These are phyloP conservation scores for Saturnispora hagleri DNA, from an alignment of 805 yeast species.

Conservation along the genomic window DNA sequence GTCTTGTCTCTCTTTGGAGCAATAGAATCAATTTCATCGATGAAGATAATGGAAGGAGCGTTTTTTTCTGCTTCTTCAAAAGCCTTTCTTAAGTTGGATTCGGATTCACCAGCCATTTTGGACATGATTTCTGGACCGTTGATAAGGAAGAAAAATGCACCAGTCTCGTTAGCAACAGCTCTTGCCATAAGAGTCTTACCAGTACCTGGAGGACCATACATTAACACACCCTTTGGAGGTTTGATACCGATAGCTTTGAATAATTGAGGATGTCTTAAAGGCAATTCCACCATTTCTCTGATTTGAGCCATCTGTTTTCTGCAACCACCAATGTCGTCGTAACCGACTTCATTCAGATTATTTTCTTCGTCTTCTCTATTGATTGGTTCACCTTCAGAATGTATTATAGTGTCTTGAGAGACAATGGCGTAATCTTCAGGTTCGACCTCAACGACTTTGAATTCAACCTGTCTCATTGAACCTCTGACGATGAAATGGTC, in stretches of 20 bases:
- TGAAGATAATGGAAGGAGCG: slow-evolving; percentile 94
- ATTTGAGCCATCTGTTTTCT: slow-evolving; percentile 99
- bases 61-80: slow-evolving; percentile 99
- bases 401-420: slow-evolving; percentile 96
- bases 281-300: slow-evolving; percentile 96
- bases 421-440: slow-evolving; percentile 97
- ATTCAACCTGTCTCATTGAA: slow-evolving; percentile 99
- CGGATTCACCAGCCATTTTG: slow-evolving; percentile 99
- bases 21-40: slow-evolving; percentile 97
- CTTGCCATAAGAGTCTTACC: slow-evolving; percentile 99
- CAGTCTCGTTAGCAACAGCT: slow-evolving; percentile 99
- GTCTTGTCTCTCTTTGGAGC: slow-evolving; percentile 99
- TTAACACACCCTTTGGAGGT: slow-evolving; percentile 95
- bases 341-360: slow-evolving; percentile 93
- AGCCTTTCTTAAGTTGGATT: slow-evolving; percentile 93
- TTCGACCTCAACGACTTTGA: slow-evolving; percentile 96
- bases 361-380: slow-evolving; percentile 97
- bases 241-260: slow-evolving; percentile 97
- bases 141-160: slow-evolving; percentile 95
- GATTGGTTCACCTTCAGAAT: slow-evolving; percentile 98
- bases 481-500: slow-evolving; percentile 95
- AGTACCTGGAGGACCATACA: slow-evolving; percentile 99
- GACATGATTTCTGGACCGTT: slow-evolving; percentile 99
- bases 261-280: slow-evolving; percentile 95
- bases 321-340: slow-evolving; percentile 98